Base-by-base conservation (phyloP, 345 rosid genomes). In the Acer negundo region DNA sequence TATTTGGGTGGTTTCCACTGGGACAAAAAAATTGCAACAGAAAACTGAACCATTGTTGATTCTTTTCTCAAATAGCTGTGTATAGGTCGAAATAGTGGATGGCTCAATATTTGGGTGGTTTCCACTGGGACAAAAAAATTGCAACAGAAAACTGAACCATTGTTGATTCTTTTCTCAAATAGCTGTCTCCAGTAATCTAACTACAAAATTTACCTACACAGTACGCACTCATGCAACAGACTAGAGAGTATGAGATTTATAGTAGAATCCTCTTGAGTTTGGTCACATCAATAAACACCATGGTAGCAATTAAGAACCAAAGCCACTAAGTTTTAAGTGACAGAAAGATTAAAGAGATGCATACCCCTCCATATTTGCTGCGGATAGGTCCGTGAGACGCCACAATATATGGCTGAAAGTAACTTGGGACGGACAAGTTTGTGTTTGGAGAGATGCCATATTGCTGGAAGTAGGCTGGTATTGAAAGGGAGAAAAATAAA, bases 401-500 rank as follows among this genome's bases (percentile, higher is more conserved):
- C 64, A 89, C 97, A 4, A 89, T 85, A 66, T 93, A 96, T 35
- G 99, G 97, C 73, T 90, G 94, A 83, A 88, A 96, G 83, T 96
- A 93, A 80, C 93, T 90, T 38, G 95, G 99, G 70, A 89, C 97
- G 3, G 95, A 89, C 80, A 81, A 78, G 78, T 96, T 96, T 67
- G 91, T 85, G 79, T 87, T 89, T 15, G 98, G 90, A 59, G 94
- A 90, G 77, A 93, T 82, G 73, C 90, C 99, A 40, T 93, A 96
- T 64, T 94, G 98, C 84, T 96, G 99, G 77, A 96, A 96, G 85
- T 96, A 96, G 59, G 98, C 91, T 8, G 99, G 98, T 74, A 93
- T 80, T 8, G 99, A 93, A 24, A 96, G 93, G 23, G 97, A 90
- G 76, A 94, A 94, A 77, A 92, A 95, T 75, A 95, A 77, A 40